These are phyloP conservation scores for Comarum palustre DNA, from an alignment of 306 rosid genomes.

Conservation along the genomic window DNA sequence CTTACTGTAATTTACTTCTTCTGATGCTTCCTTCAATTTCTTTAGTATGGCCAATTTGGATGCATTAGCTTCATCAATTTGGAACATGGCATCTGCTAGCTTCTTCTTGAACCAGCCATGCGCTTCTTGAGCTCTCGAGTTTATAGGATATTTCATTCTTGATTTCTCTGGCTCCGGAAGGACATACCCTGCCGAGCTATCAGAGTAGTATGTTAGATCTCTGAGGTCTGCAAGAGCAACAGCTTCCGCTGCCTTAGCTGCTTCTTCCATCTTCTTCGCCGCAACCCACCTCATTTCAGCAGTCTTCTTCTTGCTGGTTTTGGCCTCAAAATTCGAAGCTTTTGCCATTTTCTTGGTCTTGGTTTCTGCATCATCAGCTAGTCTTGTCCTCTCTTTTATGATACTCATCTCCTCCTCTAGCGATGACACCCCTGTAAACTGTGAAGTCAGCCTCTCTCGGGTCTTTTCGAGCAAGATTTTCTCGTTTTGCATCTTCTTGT, in stretches of 20 bases:
- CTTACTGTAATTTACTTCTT: slow-evolving; percentile 67
- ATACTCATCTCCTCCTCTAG: slow-evolving; percentile 42
- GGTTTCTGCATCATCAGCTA: slow-evolving; percentile 22
- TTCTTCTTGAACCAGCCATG: slow-evolving; percentile 48
- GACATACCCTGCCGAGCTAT: slow-evolving; percentile 37
- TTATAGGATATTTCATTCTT: slow-evolving; percentile 36
- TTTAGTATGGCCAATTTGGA: slow-evolving; percentile 51
- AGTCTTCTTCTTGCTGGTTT: slow-evolving; percentile 47
- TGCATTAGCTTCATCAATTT: slow-evolving; percentile 48
- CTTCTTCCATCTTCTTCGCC: slow-evolving; percentile 97
- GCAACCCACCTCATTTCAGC: slow-evolving; percentile 92
- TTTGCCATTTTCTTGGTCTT: slow-evolving; percentile 32
- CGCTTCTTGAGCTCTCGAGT: slow-evolving; percentile 39
- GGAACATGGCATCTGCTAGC: slow-evolving; percentile 47
- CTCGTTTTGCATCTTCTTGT: slow-evolving; percentile 79
- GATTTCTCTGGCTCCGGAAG: slow-evolving; percentile 57
- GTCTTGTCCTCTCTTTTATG: slow-evolving; percentile 27
- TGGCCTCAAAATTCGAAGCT: slow-evolving; percentile 35
- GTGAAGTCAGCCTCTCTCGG: slow-evolving; percentile 53
- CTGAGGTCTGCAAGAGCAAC: slow-evolving; percentile 85
- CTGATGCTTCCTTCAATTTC: slow-evolving; percentile 75
- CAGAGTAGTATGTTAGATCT: slow-evolving; percentile 46
- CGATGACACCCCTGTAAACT: slow-evolving; percentile 62
- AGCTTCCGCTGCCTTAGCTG: slow-evolving; percentile 91
- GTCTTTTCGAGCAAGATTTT: slow-evolving; percentile 64